These are phyloP conservation scores for Mycosphaerella arachidis DNA, from an alignment of 2,329 filamentous ascomycete species.

Conservation along the genomic window DNA sequence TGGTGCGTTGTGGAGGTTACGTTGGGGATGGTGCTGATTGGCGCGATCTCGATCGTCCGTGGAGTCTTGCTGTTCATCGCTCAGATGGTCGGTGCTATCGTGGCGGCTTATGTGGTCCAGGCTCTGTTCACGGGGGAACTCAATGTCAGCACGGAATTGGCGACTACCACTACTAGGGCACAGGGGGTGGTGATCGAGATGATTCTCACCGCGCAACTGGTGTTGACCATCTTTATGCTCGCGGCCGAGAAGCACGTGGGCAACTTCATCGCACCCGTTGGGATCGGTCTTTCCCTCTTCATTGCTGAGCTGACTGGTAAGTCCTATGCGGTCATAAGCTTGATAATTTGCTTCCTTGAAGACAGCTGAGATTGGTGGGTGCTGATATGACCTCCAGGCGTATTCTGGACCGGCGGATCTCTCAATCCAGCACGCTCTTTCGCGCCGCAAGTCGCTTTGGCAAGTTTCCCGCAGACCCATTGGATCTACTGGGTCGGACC, in stretches of 20 bases:
- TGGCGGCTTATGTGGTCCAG: slow-evolving; percentile 30
- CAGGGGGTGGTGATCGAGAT: slow-evolving; percentile 37
- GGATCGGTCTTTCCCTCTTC: slow-evolving; percentile 25
- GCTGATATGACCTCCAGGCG: not conserved
- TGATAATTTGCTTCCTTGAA: not conserved
- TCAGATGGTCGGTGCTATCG: slow-evolving; percentile 36
- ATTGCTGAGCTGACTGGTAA: slow-evolving; percentile 20
- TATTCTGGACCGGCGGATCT: slow-evolving; percentile 28
- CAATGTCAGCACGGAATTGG: slow-evolving; percentile 32
- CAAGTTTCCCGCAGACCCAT: slow-evolving; percentile 28
- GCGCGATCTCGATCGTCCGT: slow-evolving; percentile 32
- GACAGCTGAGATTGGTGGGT: not conserved
- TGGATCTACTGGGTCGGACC: slow-evolving; percentile 31
- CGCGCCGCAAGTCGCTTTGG: slow-evolving; percentile 28
- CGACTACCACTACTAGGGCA: slow-evolving; percentile 31
- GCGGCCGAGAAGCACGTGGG: slow-evolving; percentile 33
- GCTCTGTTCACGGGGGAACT: slow-evolving; percentile 36
- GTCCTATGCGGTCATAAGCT: slow-evolving; percentile 10
- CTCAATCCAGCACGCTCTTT: slow-evolving; percentile 34
- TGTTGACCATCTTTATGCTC: slow-evolving; percentile 35
- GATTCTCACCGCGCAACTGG: slow-evolving; percentile 30
- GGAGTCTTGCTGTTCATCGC: slow-evolving; percentile 33
- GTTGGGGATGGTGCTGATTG: slow-evolving; percentile 27
- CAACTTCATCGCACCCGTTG: slow-evolving; percentile 29
- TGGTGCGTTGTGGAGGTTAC: slow-evolving; percentile 16